phyloP scores from a whole-genome alignment of 768 basidiomycete genomes.

The Kwoniella sp. region DNA sequence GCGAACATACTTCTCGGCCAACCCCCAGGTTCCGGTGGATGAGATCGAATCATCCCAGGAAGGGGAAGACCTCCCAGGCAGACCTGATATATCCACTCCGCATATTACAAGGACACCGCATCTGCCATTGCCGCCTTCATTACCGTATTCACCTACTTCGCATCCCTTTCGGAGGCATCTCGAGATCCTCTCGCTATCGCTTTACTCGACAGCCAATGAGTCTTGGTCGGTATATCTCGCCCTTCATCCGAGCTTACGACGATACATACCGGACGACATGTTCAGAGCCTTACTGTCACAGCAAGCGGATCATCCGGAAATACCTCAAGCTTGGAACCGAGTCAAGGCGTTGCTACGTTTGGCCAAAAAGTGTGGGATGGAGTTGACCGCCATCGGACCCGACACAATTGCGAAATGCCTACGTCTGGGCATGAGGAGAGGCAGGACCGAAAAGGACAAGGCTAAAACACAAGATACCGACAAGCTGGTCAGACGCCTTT shows the following conservation, averaged over 20 bases:
- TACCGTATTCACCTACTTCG: slow-evolving; percentile 24
- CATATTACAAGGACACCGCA: slow-evolving; percentile 8
- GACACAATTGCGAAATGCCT: slow-evolving; percentile 3
- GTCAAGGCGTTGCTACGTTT: background rate
- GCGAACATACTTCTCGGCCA: slow-evolving; percentile 10
- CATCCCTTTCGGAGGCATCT: slow-evolving; percentile 38
- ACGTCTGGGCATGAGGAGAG: slow-evolving; percentile 5
- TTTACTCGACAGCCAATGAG: slow-evolving; percentile 21
- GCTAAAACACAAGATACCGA: background rate
- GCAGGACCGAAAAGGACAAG: background rate
- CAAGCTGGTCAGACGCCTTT: slow-evolving; percentile 10
- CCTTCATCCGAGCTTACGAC: slow-evolving; percentile 27
- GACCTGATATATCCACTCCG: background rate
- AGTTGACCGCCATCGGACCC: slow-evolving; percentile 1
- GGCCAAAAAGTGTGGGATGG: slow-evolving; percentile 16
- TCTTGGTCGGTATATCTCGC: slow-evolving; percentile 31
- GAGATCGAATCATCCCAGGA: background rate
- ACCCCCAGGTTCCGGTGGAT: background rate
- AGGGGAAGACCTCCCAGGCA: too few relatives aligned
- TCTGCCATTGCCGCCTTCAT: slow-evolving; percentile 19
- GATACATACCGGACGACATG: slow-evolving; percentile 30
- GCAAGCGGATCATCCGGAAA: slow-evolving; percentile 15
- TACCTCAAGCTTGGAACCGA: slow-evolving; percentile 4
- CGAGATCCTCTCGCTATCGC: slow-evolving; percentile 26
- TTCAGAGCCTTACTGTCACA: slow-evolving; percentile 27